These are phyloP conservation scores for Tubosaeta sp. DNA, from an alignment of 768 basidiomycete species.

Conservation along the genomic window DNA sequence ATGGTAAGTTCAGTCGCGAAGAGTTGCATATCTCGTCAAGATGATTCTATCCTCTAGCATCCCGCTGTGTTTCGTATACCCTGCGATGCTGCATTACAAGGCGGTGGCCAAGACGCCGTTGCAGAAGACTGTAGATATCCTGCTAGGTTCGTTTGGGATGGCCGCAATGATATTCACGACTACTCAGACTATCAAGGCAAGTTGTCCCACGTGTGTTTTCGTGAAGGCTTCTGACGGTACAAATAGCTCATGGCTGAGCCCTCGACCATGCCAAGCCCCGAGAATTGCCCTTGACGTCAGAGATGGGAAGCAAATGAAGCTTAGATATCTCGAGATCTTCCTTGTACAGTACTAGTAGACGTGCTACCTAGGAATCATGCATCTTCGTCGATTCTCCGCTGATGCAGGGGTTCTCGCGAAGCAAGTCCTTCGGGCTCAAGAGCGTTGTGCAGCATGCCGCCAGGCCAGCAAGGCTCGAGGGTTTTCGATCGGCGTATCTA, in stretches of 20 bases:
- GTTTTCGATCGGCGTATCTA: conserved; percentile 10
- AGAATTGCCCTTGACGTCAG: conserved; percentile 19
- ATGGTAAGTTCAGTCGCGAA: conserved; percentile 52
- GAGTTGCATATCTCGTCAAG: background rate
- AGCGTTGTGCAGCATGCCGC: background rate
- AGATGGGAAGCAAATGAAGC: background rate
- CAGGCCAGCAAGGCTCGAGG: background rate
- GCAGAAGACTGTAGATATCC: conserved; percentile 65
- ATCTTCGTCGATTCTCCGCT: conserved; percentile 22
- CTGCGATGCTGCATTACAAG: conserved; percentile 88
- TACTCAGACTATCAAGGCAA: conserved; percentile 66
- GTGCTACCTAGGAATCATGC: conserved; percentile 11
- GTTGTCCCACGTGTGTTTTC: background rate
- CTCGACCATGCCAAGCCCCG: conserved; percentile 35
- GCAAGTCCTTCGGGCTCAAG: background rate
- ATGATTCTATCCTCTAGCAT: conserved; percentile 48
- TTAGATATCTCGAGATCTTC: conserved; percentile 12
- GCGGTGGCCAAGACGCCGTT: conserved; percentile 71
- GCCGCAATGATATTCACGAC: conserved; percentile 76
- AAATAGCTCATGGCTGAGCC: conserved; percentile 54
- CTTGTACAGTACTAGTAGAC: conserved; percentile 10
- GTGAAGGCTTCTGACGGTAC: conserved; percentile 8
- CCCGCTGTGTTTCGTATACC: conserved; percentile 92
- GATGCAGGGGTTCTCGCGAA: conserved; percentile 7
- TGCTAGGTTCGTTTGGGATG: conserved; percentile 72